Conservation (phyloP, 192 early-diverging fungal species). For the Backusella australiensis region DNA sequence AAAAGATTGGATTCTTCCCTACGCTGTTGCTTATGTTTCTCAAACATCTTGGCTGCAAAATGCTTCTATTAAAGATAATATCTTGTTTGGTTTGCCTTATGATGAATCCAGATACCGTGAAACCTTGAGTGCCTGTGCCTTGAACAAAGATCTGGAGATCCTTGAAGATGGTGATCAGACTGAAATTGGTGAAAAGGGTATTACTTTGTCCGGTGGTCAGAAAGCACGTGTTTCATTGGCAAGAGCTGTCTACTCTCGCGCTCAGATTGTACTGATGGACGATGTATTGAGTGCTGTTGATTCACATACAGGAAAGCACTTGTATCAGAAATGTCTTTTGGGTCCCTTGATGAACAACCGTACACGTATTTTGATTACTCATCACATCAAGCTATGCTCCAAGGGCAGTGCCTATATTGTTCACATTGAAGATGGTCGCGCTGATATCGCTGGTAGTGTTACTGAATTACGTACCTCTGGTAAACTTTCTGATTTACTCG, state of each 20-base stretch:
- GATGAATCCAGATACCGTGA: slow-evolving; percentile 27
- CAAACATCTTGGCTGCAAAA: slow-evolving; percentile 72
- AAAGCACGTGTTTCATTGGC: slow-evolving; percentile 87
- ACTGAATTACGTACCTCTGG: slow-evolving; percentile 32
- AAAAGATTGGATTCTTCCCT: slow-evolving; percentile 33
- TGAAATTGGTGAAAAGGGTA: slow-evolving; percentile 79
- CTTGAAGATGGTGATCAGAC: slow-evolving; percentile 83
- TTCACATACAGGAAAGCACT: slow-evolving; percentile 82
- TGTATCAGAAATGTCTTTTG: slow-evolving; percentile 73
- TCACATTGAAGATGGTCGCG: slow-evolving; percentile 49
- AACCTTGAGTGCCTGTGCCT: slow-evolving; percentile 63
- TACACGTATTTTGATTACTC: slow-evolving; percentile 84
- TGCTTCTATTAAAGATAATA: slow-evolving; percentile 75
- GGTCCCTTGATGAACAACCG: slow-evolving; percentile 61
- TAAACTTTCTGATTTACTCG: slow-evolving; percentile 29
- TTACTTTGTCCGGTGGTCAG: slow-evolving; percentile 85
- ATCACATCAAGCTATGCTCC: slow-evolving; percentile 65
- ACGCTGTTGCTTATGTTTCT: slow-evolving; percentile 76
- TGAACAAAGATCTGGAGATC: slow-evolving; percentile 77
- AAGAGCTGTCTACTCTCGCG: slow-evolving; percentile 79
- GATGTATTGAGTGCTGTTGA: slow-evolving; percentile 93
- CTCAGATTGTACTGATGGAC: slow-evolving; percentile 73
- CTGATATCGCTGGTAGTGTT: slow-evolving; percentile 32
- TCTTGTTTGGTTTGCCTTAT: slow-evolving; percentile 50
- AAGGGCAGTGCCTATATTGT: slow-evolving; percentile 50